phyloP scores from a whole-genome alignment of 305 asterid genomes.

The Fraxinus baroniana region DNA sequence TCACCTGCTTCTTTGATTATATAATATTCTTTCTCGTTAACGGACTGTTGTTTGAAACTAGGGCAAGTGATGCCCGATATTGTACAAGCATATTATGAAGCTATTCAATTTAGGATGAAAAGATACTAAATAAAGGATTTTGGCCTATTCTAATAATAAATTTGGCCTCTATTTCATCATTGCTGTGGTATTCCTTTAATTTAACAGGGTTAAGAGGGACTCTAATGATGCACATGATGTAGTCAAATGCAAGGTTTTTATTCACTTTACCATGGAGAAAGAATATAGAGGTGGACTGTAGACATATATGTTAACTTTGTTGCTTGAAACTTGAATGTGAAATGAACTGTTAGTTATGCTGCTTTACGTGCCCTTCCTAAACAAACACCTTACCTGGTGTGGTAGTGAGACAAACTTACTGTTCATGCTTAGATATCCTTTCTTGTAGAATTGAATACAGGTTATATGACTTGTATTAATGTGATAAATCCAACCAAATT shows the following conservation, averaged over 20 bases:
- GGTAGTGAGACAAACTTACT: constrained; percentile 11
- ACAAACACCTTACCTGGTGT: not conserved
- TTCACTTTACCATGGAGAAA: not conserved
- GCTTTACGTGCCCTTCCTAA: not conserved
- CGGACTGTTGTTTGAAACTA: constrained; percentile 1
- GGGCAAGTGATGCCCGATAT: not conserved
- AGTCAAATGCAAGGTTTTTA: not conserved
- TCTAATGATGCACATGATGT: not conserved
- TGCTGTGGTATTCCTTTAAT: not conserved
- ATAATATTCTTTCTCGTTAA: not conserved
- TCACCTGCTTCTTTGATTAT: not conserved
- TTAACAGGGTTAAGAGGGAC: not conserved
- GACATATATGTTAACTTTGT: constrained; percentile 3
- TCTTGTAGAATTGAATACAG: not conserved
- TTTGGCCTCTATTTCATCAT: constrained; percentile 5
- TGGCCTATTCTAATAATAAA: not conserved
- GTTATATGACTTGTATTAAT: not conserved
- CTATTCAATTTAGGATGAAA: constrained; percentile 1
- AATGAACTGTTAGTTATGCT: not conserved
- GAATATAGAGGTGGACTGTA: constrained; percentile 3
- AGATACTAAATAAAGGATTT: not conserved
- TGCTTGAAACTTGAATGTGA: not conserved
- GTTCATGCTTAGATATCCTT: not conserved
- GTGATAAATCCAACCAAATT: not conserved
- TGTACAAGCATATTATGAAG: constrained; percentile 16